These are phyloP conservation scores for Xanthoconium purpureum DNA, from an alignment of 768 basidiomycete genomes.

Conservation along the genomic window DNA sequence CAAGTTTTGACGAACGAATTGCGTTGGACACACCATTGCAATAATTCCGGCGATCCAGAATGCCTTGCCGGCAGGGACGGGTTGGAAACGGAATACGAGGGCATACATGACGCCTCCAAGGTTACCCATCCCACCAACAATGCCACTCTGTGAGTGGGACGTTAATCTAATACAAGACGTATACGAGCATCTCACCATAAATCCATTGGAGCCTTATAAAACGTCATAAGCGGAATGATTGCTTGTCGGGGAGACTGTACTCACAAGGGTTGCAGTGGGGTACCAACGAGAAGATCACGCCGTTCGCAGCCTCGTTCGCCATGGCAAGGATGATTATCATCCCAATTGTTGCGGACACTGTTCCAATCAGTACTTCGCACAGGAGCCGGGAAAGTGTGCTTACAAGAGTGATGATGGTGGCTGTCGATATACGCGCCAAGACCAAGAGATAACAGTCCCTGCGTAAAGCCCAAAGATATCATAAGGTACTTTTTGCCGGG, in stretches of 20 bases:
- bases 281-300: constrained; percentile 3
- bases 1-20: not conserved
- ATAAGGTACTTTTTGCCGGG: constrained; percentile 6
- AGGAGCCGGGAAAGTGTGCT: not conserved
- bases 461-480: not conserved
- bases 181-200: constrained; percentile 27
- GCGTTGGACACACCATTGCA: constrained; percentile 27
- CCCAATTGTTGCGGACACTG: not conserved
- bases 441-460: constrained; percentile 3
- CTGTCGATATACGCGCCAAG: constrained; percentile 42
- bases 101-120: constrained; percentile 51
- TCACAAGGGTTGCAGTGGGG: constrained; percentile 8
- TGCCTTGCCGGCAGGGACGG: not conserved
- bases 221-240: not conserved
- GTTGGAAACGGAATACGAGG: constrained; percentile 29
- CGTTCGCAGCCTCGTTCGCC: not conserved
- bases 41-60: constrained; percentile 49
- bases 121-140: constrained; percentile 39
- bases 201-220: constrained; percentile 6
- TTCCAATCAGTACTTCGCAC: not conserved
- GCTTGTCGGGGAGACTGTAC: not conserved
- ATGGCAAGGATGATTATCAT: not conserved
- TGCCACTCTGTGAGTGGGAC: constrained; percentile 25
- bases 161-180: not conserved
- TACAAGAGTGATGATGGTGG: constrained; percentile 19